A percentile compares a stretch with the other conserved stretches of the same genome.
Evolutionary conservation across 1,284 basidiomycete species (phyloP).

Genomic region (Microbotryum intermedium): DNA sequence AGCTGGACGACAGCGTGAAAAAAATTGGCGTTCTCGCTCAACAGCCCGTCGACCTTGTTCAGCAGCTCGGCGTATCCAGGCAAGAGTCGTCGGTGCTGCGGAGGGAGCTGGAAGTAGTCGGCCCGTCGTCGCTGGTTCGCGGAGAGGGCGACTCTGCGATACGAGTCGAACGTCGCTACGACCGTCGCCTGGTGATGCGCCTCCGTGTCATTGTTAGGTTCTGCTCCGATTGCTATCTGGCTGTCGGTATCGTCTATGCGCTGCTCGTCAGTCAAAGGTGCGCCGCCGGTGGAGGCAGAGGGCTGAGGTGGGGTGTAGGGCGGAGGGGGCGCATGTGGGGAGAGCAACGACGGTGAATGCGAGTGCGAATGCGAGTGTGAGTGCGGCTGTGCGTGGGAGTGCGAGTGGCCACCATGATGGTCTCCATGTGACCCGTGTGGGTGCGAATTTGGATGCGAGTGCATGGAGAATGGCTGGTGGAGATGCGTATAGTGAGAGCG

Average conservation of each 20-base stretch:
- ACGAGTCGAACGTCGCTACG: slow-evolving; percentile 41
- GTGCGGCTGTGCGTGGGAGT: slow-evolving; percentile 38
- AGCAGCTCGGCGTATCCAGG: slow-evolving; percentile 13
- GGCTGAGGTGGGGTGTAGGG: slow-evolving; percentile 1
- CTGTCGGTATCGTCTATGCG: not conserved
- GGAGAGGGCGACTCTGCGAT: slow-evolving; percentile 6
- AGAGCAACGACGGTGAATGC: not conserved
- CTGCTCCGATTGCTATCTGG: not conserved
- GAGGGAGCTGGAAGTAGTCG: slow-evolving; percentile 19
- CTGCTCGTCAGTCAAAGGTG: too few species aligned
- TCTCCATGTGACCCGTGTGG: slow-evolving; percentile 13
- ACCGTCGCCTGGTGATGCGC: slow-evolving; percentile 26
- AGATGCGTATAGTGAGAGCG: too few species aligned
- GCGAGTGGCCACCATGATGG: slow-evolving; percentile 31
- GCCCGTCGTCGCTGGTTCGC: slow-evolving; percentile 19
- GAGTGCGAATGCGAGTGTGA: slow-evolving; percentile 25
- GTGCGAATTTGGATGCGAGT: slow-evolving; percentile 36
- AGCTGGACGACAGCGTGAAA: slow-evolving; percentile 8
- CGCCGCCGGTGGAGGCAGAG: slow-evolving; percentile 11
- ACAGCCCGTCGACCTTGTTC: slow-evolving; percentile 10
- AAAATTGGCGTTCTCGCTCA: slow-evolving; percentile 11
- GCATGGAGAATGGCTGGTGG: not conserved
- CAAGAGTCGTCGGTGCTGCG: slow-evolving; percentile 13
- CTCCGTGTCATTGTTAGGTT: slow-evolving; percentile 35
- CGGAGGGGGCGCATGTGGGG: not conserved